Percentiles rank a stretch among this genome's conserved stretches.
These are phyloP conservation scores for Phialemonium atrogriseum DNA, from an alignment of 2,329 filamentous ascomycete species.

Conservation along the genomic window DNA sequence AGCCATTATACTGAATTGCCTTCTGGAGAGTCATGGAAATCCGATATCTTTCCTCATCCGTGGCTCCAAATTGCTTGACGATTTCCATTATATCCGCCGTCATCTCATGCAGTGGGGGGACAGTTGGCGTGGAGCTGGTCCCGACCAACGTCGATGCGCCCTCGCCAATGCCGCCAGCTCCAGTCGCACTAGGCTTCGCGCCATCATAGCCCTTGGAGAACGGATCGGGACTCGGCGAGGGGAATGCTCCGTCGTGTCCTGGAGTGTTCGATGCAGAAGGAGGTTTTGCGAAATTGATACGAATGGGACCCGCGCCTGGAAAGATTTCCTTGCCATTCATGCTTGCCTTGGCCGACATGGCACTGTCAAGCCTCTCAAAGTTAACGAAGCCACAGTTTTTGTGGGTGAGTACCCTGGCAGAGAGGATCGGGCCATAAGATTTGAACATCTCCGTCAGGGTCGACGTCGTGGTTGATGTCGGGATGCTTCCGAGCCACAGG, in stretches of 20 bases:
- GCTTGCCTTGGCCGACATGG: constrained; percentile 75
- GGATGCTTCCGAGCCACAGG: constrained; percentile 95
- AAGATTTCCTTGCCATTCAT: constrained; percentile 98
- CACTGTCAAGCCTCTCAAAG: constrained; percentile 85
- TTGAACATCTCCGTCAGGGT: constrained; percentile 94
- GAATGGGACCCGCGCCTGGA: constrained; percentile 85
- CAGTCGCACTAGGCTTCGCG: constrained; percentile 19
- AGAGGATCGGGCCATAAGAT: constrained; percentile 83
- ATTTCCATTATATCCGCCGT: constrained; percentile 78
- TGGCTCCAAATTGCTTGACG: constrained; percentile 80
- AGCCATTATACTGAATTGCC: constrained; percentile 66
- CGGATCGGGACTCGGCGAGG: constrained; percentile 85
- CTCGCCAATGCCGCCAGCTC: constrained; percentile 23
- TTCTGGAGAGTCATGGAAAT: constrained; percentile 68
- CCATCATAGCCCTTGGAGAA: constrained; percentile 52
- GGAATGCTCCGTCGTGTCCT: constrained; percentile 77
- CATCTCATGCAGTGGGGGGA: constrained; percentile 69
- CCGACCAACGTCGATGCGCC: constrained; percentile 23
- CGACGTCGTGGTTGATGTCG: constrained; percentile 91
- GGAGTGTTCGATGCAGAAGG: constrained; percentile 85
- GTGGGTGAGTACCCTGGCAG: constrained; percentile 87
- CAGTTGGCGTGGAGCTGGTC: constrained; percentile 46
- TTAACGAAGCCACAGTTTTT: constrained; percentile 99
- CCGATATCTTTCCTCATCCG: constrained; percentile 64
- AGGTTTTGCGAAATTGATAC: constrained; percentile 96